A percentile compares a stretch with the other conserved stretches of the same genome.
These are phyloP conservation scores for Verbascum thapsus DNA, from an alignment of 257 asterid genomes.

Conservation along the genomic window DNA sequence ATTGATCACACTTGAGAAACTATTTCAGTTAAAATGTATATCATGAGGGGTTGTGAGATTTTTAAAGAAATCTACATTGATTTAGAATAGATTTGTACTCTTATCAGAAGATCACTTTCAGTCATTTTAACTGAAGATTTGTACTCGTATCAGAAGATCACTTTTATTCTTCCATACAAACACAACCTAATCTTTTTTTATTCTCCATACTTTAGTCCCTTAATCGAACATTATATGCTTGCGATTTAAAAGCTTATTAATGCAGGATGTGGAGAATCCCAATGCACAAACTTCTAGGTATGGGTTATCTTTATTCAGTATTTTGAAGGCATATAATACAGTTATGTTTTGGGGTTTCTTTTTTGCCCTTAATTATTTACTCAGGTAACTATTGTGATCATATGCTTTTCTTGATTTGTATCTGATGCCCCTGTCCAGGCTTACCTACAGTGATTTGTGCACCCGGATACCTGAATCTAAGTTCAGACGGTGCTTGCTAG, in stretches of 20 bases:
- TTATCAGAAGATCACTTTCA: not conserved
- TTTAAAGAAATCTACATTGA: not conserved
- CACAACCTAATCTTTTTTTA: not conserved
- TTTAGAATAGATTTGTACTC: slow-evolving; percentile 7
- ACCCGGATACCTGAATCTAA: slow-evolving; percentile 91
- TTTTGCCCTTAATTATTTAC: slow-evolving; percentile 25
- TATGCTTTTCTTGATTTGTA: slow-evolving; percentile 38
- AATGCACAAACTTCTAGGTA: slow-evolving; percentile 66
- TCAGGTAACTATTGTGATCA: slow-evolving; percentile 31
- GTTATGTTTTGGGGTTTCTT: slow-evolving; percentile 7
- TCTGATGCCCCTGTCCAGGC: slow-evolving; percentile 54
- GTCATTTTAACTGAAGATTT: no score
- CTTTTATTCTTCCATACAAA: no score
- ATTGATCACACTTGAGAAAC: slow-evolving; percentile 9
- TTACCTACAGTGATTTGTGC: slow-evolving; percentile 97
- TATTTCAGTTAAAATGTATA: slow-evolving; percentile 5
- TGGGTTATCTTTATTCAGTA: no score
- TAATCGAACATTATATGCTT: slow-evolving; percentile 26
- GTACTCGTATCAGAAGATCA: no score
- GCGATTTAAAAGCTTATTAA: slow-evolving; percentile 35
- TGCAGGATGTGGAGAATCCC: slow-evolving; percentile 79
- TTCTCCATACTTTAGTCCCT: slow-evolving; percentile 20
- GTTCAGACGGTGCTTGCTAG: slow-evolving; percentile 87
- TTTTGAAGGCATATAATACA: no score
- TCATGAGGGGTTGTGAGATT: not conserved